Evolutionary conservation across 805 yeast genomes (phyloP), one percentile per base, ranked within the genome.

Genomic region (Starmerella gropengiesseri): DNA sequence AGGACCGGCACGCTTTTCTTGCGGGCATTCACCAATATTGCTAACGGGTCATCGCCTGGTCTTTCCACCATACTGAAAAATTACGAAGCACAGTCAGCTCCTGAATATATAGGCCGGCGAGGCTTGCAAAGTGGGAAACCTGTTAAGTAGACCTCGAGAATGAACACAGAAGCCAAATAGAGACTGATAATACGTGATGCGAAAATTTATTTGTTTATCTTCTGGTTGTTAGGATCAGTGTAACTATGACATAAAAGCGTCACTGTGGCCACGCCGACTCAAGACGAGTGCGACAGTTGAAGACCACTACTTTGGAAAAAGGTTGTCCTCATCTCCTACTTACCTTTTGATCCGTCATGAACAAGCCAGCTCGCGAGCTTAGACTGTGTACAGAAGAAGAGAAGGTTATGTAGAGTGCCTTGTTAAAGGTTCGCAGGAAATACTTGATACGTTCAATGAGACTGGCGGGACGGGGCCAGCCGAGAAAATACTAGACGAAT

Each of bases 1-100:
- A 69, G 71, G 1, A 73, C 84, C 0, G 50, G 45, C 20, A 17
- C n/a, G 12, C 5, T 14, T 2, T 7, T 35, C 13, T 14, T 11
- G 7, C 12, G 12, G 14, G 35, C 35, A 31, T 31, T 12, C 35
- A 20, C 26, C 25, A n/a, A 31, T 4, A n/a, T n/a, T n/a, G n/a
- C n/a, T n/a, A n/a, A n/a, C n/a, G n/a, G n/a, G n/a, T n/a, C n/a
- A n/a, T n/a, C n/a, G n/a, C n/a, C n/a, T n/a, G n/a, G n/a, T n/a
- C n/a, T n/a, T n/a, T n/a, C n/a, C n/a, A n/a, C n/a, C n/a, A n/a
- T n/a, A n/a, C n/a, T n/a, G n/a, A 41, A 13, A 40, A 26, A 25
- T 19, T 6, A 7, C 18, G 16, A 7, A 32, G 8, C 27, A 5
- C 18, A 12, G 7, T 7, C 21, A 17, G 9, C 5, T 3, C n/a